Base-by-base conservation (phyloP, 768 basidiomycete species). In the Boletus pseudopeckii region DNA sequence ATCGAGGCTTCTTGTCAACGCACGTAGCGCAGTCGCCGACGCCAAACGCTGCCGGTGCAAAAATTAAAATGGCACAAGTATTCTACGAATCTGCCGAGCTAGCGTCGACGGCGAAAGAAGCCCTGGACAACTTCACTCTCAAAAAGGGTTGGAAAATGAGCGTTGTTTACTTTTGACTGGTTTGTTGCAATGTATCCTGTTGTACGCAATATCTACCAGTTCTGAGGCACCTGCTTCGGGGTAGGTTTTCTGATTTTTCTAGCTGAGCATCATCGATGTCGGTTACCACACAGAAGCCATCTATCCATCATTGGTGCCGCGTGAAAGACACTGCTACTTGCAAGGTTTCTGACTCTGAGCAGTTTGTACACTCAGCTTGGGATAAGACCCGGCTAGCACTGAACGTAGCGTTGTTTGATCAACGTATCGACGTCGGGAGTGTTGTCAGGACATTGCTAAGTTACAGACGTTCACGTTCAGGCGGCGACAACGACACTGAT, bases 71-170 rank as follows among this genome's bases (percentile, higher is more conserved):
- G 73, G 91, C 90, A 10, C 83, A 90, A 62, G 86, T 89, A 20
- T 67, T 81, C 24, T 98, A 89, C 72, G 90, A 92, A 62, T 80
- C 82, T 4, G 72, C 84, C 10, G 86, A 86, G 51, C 78, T 90
- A 24, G 90, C 92, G 17, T 73, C 82, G 15, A 80, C 80, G 5
- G 94, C 94, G 37, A 89, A 86, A 74, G 84, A 87, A 48, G 90
- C 87, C 14, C 72, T 94, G 57, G 84, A 96, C 70, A 88, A 89
- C 47, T 97, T 92, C 70, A 79, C 86, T 38, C 75, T 97, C 62
- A 93, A 94, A 74, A 88, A 87, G 63, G 90, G 83, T 39, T 91
- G 88, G 88, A 73, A 80, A 59, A 92, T 94, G 88, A 77, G 78
- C 47, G 90, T 94, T 52, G 78, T 76, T 41, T 93, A 82, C 72